A percentile compares a stretch with the other conserved stretches of the same genome.
phyloP scores from a whole-genome alignment of 2,329 filamentous ascomycete genomes.

The Fusarium musae region DNA sequence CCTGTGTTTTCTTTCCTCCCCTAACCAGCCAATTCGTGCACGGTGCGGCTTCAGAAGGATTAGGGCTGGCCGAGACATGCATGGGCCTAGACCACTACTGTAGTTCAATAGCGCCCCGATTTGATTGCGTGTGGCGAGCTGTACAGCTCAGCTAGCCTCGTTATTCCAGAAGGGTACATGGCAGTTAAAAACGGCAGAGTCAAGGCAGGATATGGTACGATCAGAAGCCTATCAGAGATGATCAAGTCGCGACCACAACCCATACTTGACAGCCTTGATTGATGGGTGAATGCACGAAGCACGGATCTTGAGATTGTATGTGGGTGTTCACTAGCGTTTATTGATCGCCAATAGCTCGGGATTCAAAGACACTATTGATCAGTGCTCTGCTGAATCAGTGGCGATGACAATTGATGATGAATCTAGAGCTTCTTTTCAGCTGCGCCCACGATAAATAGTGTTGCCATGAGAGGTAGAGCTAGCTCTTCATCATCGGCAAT shows the following conservation, averaged over 20 bases:
- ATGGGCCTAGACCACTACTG: not conserved
- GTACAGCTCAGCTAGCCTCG: not conserved
- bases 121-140: not conserved
- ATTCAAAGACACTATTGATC: not conserved
- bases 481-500: accelerated
- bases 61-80: not conserved
- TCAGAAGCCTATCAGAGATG: accelerated
- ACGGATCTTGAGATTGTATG: not conserved
- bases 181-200: not conserved
- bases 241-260: too few species aligned
- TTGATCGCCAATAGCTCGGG: not conserved
- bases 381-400: not conserved
- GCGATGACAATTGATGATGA: too few species aligned
- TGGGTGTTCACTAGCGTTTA: not conserved
- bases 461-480: not conserved
- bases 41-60: too few species aligned
- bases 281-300: not conserved
- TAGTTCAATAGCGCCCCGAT: not conserved
- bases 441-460: accelerated
- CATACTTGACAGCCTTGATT: too few species aligned
- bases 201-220: accelerated
- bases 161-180: accelerated
- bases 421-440: not conserved
- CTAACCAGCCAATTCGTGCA: not conserved
- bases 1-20: too few species aligned